These are phyloP conservation scores for Pilobolus umbonatus DNA, from an alignment of 192 early-diverging fungal genomes.

Conservation along the genomic window DNA sequence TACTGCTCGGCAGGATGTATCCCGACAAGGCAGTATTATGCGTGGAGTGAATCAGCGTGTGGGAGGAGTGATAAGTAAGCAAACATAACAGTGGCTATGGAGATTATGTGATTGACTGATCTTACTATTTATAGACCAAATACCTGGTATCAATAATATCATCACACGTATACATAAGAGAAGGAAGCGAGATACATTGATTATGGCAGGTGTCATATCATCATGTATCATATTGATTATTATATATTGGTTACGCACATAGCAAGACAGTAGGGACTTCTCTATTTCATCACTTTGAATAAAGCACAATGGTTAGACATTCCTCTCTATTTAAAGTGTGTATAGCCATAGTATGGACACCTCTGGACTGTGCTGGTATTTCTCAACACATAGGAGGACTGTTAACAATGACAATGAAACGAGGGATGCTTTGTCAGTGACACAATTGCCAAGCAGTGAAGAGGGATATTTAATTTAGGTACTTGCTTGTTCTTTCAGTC, in stretches of 20 bases:
- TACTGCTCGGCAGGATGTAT: slow-evolving; percentile 59
- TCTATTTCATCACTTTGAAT: too few relatives aligned
- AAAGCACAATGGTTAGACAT: too few relatives aligned
- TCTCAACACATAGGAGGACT: too few relatives aligned
- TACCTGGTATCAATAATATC: slow-evolving; percentile 70
- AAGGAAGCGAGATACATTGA: slow-evolving; percentile 64
- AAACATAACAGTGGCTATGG: not conserved
- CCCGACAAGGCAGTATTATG: slow-evolving; percentile 55
- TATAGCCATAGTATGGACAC: too few relatives aligned
- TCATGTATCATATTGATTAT: slow-evolving; percentile 45
- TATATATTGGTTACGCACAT: slow-evolving; percentile 32
- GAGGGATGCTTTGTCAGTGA: too few relatives aligned
- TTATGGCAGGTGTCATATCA: slow-evolving; percentile 66
- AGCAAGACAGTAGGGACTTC: too few relatives aligned
- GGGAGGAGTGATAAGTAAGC: slow-evolving; percentile 48
- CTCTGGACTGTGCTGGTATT: too few relatives aligned
- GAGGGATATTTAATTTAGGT: too few relatives aligned
- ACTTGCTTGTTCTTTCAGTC: too few relatives aligned
- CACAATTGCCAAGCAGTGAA: too few relatives aligned
- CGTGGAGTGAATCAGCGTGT: slow-evolving; percentile 52
- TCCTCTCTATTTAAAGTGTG: too few relatives aligned
- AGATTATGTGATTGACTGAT: not conserved
- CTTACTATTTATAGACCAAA: slow-evolving; percentile 32
- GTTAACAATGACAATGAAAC: too few relatives aligned
- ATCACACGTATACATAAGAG: slow-evolving; percentile 63